Evolutionary conservation across 192 early-diverging fungal genomes (phyloP).

Genomic region (Irineochytrium annulatum): DNA sequence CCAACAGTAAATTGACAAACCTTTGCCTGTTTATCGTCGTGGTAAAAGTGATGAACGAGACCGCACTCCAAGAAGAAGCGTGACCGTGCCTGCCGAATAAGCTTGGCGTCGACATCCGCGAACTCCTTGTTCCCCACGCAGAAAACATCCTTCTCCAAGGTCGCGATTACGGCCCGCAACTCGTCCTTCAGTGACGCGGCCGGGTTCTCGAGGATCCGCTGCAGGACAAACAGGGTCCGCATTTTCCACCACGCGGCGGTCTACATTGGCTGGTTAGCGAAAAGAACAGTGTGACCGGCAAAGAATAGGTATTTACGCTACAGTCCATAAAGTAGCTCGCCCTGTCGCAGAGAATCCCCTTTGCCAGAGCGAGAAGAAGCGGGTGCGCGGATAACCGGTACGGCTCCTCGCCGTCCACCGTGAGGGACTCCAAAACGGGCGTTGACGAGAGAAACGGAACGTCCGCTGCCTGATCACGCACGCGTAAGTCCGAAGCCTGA

Average conservation of each 20-base stretch:
- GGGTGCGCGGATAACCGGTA: constrained; percentile 73
- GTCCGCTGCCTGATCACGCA: not conserved
- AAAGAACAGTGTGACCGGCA: constrained; percentile 5
- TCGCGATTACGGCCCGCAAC: constrained; percentile 27
- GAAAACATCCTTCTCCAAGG: constrained; percentile 5
- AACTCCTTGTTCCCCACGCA: constrained; percentile 14
- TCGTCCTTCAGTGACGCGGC: constrained; percentile 51
- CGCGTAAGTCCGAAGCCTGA: no score
- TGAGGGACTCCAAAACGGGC: constrained; percentile 43
- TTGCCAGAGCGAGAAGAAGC: constrained; percentile 64
- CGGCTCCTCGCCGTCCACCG: constrained; percentile 77
- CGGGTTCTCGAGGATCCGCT: constrained; percentile 65
- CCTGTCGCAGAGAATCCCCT: constrained; percentile 60
- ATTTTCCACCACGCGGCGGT: constrained; percentile 71
- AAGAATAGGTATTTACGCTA: constrained; percentile 13
- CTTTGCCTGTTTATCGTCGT: constrained; percentile 58
- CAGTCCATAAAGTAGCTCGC: constrained; percentile 15
- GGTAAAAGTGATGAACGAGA: constrained; percentile 73
- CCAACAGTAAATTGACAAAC: constrained; percentile 15
- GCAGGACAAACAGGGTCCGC: constrained; percentile 71
- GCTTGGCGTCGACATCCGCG: not conserved
- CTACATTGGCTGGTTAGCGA: constrained; percentile 6
- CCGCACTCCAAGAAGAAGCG: constrained; percentile 77
- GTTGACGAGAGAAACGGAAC: constrained; percentile 1
- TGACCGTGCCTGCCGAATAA: constrained; percentile 42